Base-by-base conservation (phyloP, 2,329 filamentous ascomycete genomes). In the Hypoxylon sp. region DNA sequence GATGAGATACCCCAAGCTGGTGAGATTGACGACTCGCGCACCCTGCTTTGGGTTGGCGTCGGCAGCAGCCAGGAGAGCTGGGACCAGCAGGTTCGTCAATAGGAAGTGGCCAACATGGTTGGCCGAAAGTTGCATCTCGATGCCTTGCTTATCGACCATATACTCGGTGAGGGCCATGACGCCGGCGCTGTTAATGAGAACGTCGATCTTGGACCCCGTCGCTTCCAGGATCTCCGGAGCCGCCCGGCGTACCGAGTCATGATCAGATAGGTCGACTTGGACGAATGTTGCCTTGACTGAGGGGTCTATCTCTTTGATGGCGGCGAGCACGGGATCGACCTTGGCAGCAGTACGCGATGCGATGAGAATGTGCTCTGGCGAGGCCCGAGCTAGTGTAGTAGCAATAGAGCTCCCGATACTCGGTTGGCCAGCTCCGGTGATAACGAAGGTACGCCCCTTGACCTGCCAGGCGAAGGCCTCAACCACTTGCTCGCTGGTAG, bases 31-130 rank as follows among this genome's bases (percentile, higher is more conserved):
- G 38, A 83, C 71, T n/a, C 82, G 76, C 2, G 78, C 73, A 2
- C 72, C 67, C 4, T 75, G 65, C 69, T 44, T 14, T 68, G 65
- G 1, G 68, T 57, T 0, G 78, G 14, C 33, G 4, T 38, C 16
- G 2, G 33, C 78, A 0, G 78, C 78, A 3, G 76, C 74, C 30
- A 78, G 66, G 1, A 85, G 64, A 30, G 78, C 78, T 0, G 81
- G 78, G 44, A 82, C 70, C n/a, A 85, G 77, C 16, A 84, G 75
- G 36, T 80, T 79, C 0, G 82, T 81, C 24, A 85, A 74, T 8
- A 83, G 70, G 68, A 84, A 84, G 36, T 84, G 81, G 0, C 81
- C 80, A 11, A 85, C 65, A 63, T 85, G 80, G 70, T 85, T 85
- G n/a, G 79, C 78, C 6, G 79, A 82, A 2, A 83, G 78, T 57